Conservation (phyloP, 768 basidiomycete species). For the Chalciporus pseudorubinellus region DNA sequence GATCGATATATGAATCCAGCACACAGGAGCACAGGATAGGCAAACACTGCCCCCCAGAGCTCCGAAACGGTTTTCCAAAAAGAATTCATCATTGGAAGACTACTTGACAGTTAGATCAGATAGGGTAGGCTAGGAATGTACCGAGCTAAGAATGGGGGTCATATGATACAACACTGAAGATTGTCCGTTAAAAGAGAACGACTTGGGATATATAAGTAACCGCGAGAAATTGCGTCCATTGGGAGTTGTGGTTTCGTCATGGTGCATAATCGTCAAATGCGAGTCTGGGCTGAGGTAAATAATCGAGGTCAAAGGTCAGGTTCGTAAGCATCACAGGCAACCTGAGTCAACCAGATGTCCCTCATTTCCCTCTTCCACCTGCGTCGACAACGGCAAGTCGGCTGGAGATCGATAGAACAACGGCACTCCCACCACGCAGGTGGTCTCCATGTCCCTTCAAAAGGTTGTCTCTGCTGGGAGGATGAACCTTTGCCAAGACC, state of each 20-base stretch:
- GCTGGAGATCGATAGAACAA: constrained; percentile 24
- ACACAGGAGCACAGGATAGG: constrained; percentile 15
- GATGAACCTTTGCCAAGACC: constrained; percentile 6
- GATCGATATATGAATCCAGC: neutral
- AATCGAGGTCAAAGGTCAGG: constrained; percentile 12
- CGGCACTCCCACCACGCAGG: constrained; percentile 35
- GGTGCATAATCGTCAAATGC: neutral
- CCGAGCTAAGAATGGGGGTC: neutral
- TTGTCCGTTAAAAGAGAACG: constrained; percentile 1
- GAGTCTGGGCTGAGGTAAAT: neutral
- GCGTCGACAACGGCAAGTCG: constrained; percentile 27
- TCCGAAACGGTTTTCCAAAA: neutral
- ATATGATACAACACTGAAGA: constrained; percentile 7
- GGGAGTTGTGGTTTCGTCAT: neutral
- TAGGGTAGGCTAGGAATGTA: neutral
- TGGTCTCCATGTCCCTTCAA: constrained; percentile 36
- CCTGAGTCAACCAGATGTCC: constrained; percentile 44
- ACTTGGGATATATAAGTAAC: neutral
- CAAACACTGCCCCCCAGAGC: neutral
- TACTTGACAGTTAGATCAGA: neutral
- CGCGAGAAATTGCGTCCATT: constrained; percentile 3
- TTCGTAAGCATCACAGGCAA: constrained; percentile 49
- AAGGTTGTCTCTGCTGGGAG: constrained; percentile 10
- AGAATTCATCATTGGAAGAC: neutral
- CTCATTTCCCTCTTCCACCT: constrained; percentile 42